Conservation (phyloP, 2,329 filamentous ascomycete genomes). For the Ophiostoma quercus region DNA sequence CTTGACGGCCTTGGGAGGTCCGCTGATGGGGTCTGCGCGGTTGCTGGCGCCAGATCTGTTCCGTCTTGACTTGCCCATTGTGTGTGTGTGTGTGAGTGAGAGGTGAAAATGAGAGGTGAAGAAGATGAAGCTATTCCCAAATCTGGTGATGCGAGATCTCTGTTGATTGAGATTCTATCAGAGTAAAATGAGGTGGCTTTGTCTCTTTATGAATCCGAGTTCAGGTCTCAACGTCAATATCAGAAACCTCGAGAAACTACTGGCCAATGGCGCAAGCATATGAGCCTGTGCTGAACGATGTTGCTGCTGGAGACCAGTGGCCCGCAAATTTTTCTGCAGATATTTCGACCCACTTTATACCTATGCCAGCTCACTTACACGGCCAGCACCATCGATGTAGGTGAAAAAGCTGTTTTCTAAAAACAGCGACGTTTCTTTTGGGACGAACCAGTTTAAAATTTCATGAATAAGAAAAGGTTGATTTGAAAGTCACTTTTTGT, state of each 20-base stretch:
- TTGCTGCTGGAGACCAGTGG: conserved; percentile 13
- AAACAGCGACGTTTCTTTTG: too few relatives aligned
- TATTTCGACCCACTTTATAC: conserved; percentile 13
- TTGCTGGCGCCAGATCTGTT: neutral
- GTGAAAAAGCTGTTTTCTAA: too few relatives aligned
- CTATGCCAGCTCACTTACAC: conserved; percentile 14
- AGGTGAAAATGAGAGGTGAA: neutral
- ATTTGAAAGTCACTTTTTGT: neutral
- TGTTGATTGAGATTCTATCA: neutral
- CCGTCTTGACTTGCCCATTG: conserved; percentile 16
- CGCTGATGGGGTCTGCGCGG: conserved; percentile 29
- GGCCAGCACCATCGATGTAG: neutral
- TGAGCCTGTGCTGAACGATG: neutral
- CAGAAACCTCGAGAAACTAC: neutral
- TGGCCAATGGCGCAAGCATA: neutral
- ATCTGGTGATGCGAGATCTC: neutral
- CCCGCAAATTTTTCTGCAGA: conserved; percentile 14
- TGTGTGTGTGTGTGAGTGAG: neutral
- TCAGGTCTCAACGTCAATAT: neutral
- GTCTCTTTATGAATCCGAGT: neutral
- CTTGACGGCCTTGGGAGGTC: conserved; percentile 50
- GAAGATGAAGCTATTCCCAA: neutral
- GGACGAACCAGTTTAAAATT: too few relatives aligned
- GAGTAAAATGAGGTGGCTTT: neutral
- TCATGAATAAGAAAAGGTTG: too few relatives aligned